These are phyloP conservation scores for Panicum virgatum DNA, from an alignment of 202 grass and related monocot species.

Conservation along the genomic window DNA sequence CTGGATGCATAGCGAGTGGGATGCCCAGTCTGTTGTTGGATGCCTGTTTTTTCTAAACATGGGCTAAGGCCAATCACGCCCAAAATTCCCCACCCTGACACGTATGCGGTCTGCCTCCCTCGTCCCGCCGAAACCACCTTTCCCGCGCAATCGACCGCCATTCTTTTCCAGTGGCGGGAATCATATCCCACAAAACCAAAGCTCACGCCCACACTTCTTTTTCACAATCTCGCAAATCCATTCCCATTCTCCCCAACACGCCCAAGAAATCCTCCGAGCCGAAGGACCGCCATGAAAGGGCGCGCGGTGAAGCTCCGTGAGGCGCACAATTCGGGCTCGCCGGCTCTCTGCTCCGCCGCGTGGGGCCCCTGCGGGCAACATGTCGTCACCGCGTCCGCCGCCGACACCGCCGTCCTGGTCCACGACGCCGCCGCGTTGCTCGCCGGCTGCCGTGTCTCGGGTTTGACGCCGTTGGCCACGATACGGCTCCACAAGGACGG, in stretches of 20 bases:
- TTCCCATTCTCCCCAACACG: not conserved
- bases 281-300: constrained; percentile 46
- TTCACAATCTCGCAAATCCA: not conserved
- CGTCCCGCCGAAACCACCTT: not conserved
- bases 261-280: too few relatives aligned
- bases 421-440: constrained; percentile 53
- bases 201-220: not conserved
- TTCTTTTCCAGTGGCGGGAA: not conserved
- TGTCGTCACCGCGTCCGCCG: constrained; percentile 67
- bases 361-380: constrained; percentile 63
- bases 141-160: not conserved
- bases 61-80: too few relatives aligned
- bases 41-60: too few relatives aligned
- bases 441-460: constrained; percentile 6
- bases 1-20: too few relatives aligned
- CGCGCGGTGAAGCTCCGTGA: constrained; percentile 81
- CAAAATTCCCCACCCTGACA: too few relatives aligned
- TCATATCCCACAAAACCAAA: not conserved
- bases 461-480: constrained; percentile 8
- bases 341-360: constrained; percentile 60
- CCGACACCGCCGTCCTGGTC: constrained; percentile 63
- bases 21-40: too few relatives aligned
- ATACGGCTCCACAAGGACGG: constrained; percentile 82
- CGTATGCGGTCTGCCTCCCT: too few relatives aligned
- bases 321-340: constrained; percentile 64